Evolutionary conservation across 2,329 filamentous ascomycete species (phyloP).

Genomic region (Colletotrichum somersetense): DNA sequence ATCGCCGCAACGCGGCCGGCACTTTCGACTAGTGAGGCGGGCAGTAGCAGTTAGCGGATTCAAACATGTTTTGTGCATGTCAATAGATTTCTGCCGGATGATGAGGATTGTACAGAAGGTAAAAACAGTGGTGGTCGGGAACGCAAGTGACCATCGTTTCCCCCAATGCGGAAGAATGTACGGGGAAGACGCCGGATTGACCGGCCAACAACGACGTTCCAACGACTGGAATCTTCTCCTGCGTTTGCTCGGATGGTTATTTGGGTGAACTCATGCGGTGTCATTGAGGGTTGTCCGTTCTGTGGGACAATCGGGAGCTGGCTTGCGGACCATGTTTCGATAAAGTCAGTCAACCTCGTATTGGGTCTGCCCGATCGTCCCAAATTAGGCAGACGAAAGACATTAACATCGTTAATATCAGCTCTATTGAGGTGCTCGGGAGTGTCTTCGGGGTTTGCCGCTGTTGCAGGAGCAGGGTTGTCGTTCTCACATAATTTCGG

Average conservation of each 20-base stretch:
- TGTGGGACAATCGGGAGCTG: no score
- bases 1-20: neutral
- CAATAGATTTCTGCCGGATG: no score
- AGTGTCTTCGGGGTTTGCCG: slow-evolving; percentile 24
- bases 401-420: neutral
- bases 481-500: neutral
- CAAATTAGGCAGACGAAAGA: neutral
- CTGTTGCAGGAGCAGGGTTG: slow-evolving; percentile 13
- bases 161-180: neutral
- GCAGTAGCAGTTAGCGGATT: neutral
- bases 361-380: neutral
- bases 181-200: neutral
- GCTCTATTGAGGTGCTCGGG: neutral
- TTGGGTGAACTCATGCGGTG: neutral
- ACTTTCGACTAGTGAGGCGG: no score
- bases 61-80: neutral
- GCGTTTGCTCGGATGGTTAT: neutral
- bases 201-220: neutral
- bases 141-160: neutral
- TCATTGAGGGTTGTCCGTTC: neutral
- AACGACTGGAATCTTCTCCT: neutral
- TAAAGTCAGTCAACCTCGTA: neutral
- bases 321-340: neutral
- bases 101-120: neutral
- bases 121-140: neutral